Evolutionary conservation across 2,329 filamentous ascomycete genomes (phyloP), one percentile per base, ranked within the genome.

Genomic region (Monosporascus ibericus): DNA sequence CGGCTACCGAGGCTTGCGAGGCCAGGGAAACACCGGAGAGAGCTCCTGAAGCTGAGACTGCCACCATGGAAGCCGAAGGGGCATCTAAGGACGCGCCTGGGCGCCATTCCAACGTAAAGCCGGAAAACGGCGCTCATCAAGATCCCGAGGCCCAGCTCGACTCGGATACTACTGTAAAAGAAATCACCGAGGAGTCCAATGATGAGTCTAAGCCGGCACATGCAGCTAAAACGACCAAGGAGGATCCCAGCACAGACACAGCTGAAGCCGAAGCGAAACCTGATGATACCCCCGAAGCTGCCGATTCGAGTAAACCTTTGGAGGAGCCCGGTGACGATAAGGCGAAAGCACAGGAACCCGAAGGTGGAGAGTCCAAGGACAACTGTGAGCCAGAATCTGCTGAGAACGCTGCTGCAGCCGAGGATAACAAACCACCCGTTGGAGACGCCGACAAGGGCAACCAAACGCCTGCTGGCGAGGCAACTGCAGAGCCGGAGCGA

Each of bases 401-500:
- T n/a, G 22, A 46, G 22, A 24, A 14, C 15, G 1, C 25, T 17
- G n/a, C 42, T 46, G 42, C 42, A 46, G 42, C 42, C 3, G 14
- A 25, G 17, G 42, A 27, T 8, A 27, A n/a, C 2, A 46, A 24
- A 3, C 24, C 42, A n/a, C 42, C 42, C 14, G 7, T 24, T n/a
- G 42, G 14, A 15, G 42, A 25, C 25, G 6, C 42, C n/a, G 42
- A 46, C n/a, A 18, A 46, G 5, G 42, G 20, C 20, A 15, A 20
- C 18, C 39, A 42, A 20, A 55, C 48, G 47, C 36, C 37, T 39
- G 39, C 39, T 20, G 18, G 50, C 15, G 25, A 46, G 17, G 55
- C 50, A 39, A 50, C 53, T 8, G 24, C 34, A 14, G 20, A 44
- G 24, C 49, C 56, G 18, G 50, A 40, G 58, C 58, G 53, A 44